Evolutionary conservation across 2,329 filamentous ascomycete species (phyloP).

Genomic region (Penicillium sp.): DNA sequence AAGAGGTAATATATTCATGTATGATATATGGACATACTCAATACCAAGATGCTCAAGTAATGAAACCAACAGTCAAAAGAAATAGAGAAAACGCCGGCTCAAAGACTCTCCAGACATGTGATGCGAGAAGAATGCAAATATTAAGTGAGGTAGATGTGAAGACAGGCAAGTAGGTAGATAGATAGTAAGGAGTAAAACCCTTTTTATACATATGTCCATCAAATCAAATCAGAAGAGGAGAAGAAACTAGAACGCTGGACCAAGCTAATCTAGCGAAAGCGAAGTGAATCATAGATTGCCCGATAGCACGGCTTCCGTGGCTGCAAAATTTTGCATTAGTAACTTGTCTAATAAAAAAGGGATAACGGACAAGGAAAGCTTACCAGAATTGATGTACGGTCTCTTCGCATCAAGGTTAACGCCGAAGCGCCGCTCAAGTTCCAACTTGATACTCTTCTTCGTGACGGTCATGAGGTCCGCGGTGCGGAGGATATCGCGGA

Average conservation of each 20-base stretch:
- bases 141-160: background rate
- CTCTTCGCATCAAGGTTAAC: conserved; percentile 85
- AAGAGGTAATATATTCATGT: background rate
- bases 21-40: background rate
- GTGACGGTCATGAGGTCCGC: conserved; percentile 97
- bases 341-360: background rate
- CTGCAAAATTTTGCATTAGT: conserved; percentile 3
- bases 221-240: background rate
- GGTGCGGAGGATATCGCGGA: conserved; percentile 87
- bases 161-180: background rate
- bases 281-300: conserved; percentile 5
- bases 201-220: conserved; percentile 1
- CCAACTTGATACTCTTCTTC: conserved; percentile 96
- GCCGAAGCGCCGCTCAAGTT: conserved; percentile 89
- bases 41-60: background rate
- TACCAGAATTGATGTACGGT: conserved; percentile 92
- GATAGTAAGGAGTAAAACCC: background rate
- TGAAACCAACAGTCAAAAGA: background rate
- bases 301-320: conserved; percentile 3
- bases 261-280: background rate
- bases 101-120: background rate
- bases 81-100: conserved; percentile 3
- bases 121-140: conserved; percentile 1
- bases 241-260: background rate
- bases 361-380: conserved; percentile 38